These are phyloP conservation scores for Pythium guiyangense DNA, from an alignment of 352 stramenopile genomes.

Conservation along the genomic window DNA sequence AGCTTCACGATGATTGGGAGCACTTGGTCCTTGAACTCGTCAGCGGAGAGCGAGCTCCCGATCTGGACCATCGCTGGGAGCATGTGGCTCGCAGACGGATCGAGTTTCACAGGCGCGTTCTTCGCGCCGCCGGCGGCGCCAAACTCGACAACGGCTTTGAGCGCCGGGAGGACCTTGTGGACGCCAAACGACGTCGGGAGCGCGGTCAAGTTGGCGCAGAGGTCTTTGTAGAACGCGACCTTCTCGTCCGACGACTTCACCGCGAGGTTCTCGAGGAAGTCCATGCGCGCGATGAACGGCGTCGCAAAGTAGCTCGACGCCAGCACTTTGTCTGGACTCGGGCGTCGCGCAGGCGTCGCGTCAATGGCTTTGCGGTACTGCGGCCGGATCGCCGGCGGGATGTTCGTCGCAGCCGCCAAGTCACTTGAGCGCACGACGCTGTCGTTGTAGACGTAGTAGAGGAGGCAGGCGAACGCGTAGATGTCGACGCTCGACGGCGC, in stretches of 20 bases:
- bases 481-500: constrained; percentile 65
- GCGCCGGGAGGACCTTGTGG: constrained; percentile 81
- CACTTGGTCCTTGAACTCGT: constrained; percentile 87
- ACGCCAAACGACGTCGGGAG: constrained; percentile 73
- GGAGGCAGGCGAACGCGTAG: constrained; percentile 70
- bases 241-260: constrained; percentile 93
- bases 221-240: constrained; percentile 92
- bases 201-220: constrained; percentile 64
- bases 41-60: constrained; percentile 59
- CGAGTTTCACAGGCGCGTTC: constrained; percentile 65
- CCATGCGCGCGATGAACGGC: constrained; percentile 91
- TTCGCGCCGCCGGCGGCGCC: constrained; percentile 44
- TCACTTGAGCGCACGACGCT: constrained; percentile 51
- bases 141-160: constrained; percentile 85
- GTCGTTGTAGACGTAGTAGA: constrained; percentile 81
- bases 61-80: constrained; percentile 87
- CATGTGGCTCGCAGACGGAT: constrained; percentile 86
- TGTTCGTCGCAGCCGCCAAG: constrained; percentile 54
- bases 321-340: constrained; percentile 84
- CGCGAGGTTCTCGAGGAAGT: constrained; percentile 91
- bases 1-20: constrained; percentile 87
- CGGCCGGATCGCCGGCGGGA: constrained; percentile 55
- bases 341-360: constrained; percentile 47
- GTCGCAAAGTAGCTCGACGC: constrained; percentile 90
- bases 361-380: constrained; percentile 86